Base-by-base conservation (phyloP, 2,329 filamentous ascomycete genomes). In the Penicillium digitatum region DNA sequence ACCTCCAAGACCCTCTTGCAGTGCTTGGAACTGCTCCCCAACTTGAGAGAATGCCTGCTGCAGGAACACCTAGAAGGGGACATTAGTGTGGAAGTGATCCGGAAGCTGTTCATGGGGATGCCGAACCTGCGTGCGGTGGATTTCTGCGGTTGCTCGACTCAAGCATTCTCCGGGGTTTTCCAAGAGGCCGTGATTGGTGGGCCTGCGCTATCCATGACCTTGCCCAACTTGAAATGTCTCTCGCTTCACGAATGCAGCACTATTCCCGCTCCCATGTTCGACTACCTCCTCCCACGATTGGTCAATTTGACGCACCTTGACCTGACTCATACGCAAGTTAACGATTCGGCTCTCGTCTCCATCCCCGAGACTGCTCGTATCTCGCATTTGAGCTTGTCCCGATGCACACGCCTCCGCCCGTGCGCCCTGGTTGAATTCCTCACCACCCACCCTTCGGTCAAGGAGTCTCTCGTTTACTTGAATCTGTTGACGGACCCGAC, bases 51-150 rank as follows among this genome's bases (percentile, higher is more conserved):
- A 73, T 90, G 91, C 67, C 77, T 93, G 47, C 84, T 85, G 18
- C 89, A 92, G 74, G 89, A 94, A 73, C 88, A 93, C 63, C 79
- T 94, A 49, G 88, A 92, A 68, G 84, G 87, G 47, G 89, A 94
- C 63, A 77, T 93, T 44, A 82, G 85, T 63, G 77, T 78, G n/a
- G 77, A 81, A 16, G 86, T 93, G 18, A 73, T 93, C 40, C 78
- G 79, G 58, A 90, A 89, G 72, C 76, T 94, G 39, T 84, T 93
- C 65, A 83, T 83, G 58, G 83, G 81, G 10, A 78, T 90, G 56
- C 82, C 85, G 1, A 74, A 76, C 39, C 74, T 94, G 50, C 79
- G 81, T 56, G 88, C 87, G 1, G 66, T 93, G 22, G 89, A 94
- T 69, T 88, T 93, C 67, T 90, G 87, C 62, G 89, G 86, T 54